phyloP scores from a whole-genome alignment of 73 alveolate species.

The Urostyla sp. region DNA sequence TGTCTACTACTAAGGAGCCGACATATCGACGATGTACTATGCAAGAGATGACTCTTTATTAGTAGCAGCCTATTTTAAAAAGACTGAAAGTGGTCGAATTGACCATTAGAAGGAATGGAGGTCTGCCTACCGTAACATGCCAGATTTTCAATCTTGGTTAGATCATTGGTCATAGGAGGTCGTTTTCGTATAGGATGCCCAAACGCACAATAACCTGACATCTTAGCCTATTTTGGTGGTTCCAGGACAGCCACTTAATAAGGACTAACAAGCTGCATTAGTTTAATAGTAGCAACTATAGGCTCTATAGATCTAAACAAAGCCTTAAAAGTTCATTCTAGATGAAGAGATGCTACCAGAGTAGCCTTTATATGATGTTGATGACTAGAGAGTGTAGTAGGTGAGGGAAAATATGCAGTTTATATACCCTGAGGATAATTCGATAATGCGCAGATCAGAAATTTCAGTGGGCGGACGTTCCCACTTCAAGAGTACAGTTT shows the following conservation, averaged over 20 bases:
- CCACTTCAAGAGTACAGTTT: constrained; percentile 19
- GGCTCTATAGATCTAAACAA: too few species aligned
- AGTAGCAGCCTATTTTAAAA: constrained; percentile 71
- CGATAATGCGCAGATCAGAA: constrained; percentile 47
- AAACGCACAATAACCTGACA: too few species aligned
- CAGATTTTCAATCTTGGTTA: constrained; percentile 85
- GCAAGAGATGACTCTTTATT: constrained; percentile 84
- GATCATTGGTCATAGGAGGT: constrained; percentile 61
- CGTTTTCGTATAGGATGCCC: neutral
- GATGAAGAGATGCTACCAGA: constrained; percentile 61
- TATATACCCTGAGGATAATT: constrained; percentile 58
- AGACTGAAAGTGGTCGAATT: constrained; percentile 13
- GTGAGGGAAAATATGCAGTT: constrained; percentile 37
- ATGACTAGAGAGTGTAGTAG: constrained; percentile 60
- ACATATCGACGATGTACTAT: constrained; percentile 69
- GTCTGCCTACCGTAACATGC: constrained; percentile 88
- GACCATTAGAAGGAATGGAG: constrained; percentile 72
- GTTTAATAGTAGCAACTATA: too few species aligned
- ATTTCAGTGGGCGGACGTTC: constrained; percentile 42
- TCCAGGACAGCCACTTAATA: too few species aligned
- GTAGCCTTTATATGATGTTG: constrained; percentile 62
- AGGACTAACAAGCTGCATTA: too few species aligned
- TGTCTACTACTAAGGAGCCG: constrained; percentile 81
- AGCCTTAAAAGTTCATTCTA: constrained; percentile 30
- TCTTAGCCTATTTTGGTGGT: too few species aligned